Percentiles rank a stretch among this genome's conserved stretches.
These are phyloP conservation scores for Pezicula carpinea DNA, from an alignment of 2,329 filamentous ascomycete species.

Conservation along the genomic window DNA sequence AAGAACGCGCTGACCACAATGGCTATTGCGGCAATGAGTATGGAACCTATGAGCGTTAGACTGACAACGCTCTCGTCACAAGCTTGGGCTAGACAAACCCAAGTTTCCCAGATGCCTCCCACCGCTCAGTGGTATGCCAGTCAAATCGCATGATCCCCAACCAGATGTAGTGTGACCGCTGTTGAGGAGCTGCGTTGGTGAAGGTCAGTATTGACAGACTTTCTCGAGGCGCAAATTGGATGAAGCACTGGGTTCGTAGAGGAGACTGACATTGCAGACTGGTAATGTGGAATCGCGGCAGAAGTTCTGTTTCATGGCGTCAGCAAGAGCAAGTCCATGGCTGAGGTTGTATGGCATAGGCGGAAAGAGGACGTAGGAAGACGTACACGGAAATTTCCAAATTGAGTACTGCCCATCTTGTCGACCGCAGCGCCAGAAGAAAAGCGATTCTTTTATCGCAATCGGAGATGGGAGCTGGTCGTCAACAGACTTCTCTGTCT, in stretches of 20 bases:
- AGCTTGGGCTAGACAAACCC: conserved; percentile 45
- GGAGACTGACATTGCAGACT: conserved; percentile 71
- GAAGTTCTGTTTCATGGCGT: conserved; percentile 53
- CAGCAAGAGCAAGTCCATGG: conserved; percentile 18
- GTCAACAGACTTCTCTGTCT: conserved; percentile 1
- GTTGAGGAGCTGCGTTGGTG: conserved; percentile 41
- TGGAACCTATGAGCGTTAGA: conserved; percentile 62
- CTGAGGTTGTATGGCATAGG: neutral
- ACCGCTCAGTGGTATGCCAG: conserved; percentile 67
- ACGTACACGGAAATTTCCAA: conserved; percentile 52
- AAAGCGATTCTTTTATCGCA: neutral
- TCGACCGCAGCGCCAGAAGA: neutral
- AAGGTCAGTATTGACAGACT: conserved; percentile 44
- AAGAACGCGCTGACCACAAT: conserved; percentile 65
- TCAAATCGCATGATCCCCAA: conserved; percentile 64
- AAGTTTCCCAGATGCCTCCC: conserved; percentile 72
- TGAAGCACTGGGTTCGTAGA: neutral
- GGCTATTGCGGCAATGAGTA: conserved; percentile 74
- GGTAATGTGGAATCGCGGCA: conserved; percentile 80
- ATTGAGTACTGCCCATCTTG: conserved; percentile 47
- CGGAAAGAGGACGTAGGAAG: neutral
- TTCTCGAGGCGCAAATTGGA: conserved; percentile 1
- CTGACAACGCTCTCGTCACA: neutral
- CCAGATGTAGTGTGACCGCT: conserved; percentile 17
- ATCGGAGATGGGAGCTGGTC: neutral